Evolutionary conservation across 2,329 filamentous ascomycete genomes (phyloP), one percentile per base, ranked within the genome.

Genomic region (Teratosphaeria pseudoeucalypti): DNA sequence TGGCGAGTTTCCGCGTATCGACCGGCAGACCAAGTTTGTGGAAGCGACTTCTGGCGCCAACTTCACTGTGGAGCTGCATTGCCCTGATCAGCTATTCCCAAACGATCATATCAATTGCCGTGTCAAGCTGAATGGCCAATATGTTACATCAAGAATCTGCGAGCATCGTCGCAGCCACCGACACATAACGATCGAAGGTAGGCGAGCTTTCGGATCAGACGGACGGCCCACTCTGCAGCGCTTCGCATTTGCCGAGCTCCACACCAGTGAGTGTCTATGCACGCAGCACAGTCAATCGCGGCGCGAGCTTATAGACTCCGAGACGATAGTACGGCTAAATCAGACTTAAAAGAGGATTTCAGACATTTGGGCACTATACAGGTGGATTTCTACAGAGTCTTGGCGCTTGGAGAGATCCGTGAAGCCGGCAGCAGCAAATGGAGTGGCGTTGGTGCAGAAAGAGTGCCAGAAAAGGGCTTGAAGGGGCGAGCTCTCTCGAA

Each of bases 401-500:
- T 58, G n/a, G 53, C 53, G 2, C 34, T 2, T 19, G 60, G 58
- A 19, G 6, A 39, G 9, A 10, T 4, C 7, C n/a, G 7, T 23
- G 54, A 23, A 43, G 26, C 16, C 32, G n/a, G 32, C 16, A 12
- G n/a, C 34, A n/a, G 10, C 29, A 16, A 37, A 1, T 58, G 56
- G 54, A 52, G 60, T 43, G 29, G 54, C 2, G 55, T 57, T 9
- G 34, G 53, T 7, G 56, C 19, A 1, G 16, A 52, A 19, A 58
- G 32, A 2, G 27, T 70, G 0, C 60, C 64, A 0, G 67, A 71
- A 57, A 70, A 71, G 57, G 59, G 60, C 16, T 49, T 68, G 52
- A 71, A 71, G 56, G 68, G 68, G 3, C 65, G 67, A 7, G 61
- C 66, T 0, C 64, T 71, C 32, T 68, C 68, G 0, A 65, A 55